Percentiles rank a stretch among this genome's conserved stretches.
These are phyloP conservation scores for Ajuga reptans DNA, from an alignment of 305 asterid species.

Conservation along the genomic window DNA sequence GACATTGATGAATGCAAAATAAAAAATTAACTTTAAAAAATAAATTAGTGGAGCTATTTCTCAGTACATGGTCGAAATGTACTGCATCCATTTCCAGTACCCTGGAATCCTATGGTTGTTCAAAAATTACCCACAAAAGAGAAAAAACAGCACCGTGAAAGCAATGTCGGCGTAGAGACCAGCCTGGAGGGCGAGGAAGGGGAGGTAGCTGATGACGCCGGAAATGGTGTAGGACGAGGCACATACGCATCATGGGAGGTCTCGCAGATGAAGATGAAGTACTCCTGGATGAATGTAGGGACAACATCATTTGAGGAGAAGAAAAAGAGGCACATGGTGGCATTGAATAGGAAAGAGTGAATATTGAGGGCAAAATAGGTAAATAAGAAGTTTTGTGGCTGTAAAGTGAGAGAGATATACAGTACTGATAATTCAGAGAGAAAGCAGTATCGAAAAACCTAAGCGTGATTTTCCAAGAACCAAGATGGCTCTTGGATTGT, in stretches of 20 bases:
- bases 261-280: slow-evolving; percentile 64
- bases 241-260: slow-evolving; percentile 81
- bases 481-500: too few relatives aligned
- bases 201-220: slow-evolving; percentile 62
- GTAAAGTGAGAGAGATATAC: too few relatives aligned
- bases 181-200: slow-evolving; percentile 63
- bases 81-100: slow-evolving; percentile 80
- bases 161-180: slow-evolving; percentile 53
- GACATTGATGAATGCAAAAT: too few relatives aligned
- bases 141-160: slow-evolving; percentile 71
- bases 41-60: too few relatives aligned
- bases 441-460: too few relatives aligned
- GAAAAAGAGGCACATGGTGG: slow-evolving; percentile 73
- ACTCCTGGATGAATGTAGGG: slow-evolving; percentile 84
- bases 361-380: too few relatives aligned
- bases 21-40: too few relatives aligned
- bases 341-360: too few relatives aligned
- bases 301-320: slow-evolving; percentile 81
- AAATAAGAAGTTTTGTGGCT: too few relatives aligned
- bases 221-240: slow-evolving; percentile 81
- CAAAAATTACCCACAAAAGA: slow-evolving; percentile 68
- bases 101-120: slow-evolving; percentile 46
- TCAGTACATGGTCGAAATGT: slow-evolving; percentile 64
- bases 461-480: too few relatives aligned
- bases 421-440: too few relatives aligned